Evolutionary conservation across 805 yeast species (phyloP).

Genomic region (Priceomyces melissophilus): DNA sequence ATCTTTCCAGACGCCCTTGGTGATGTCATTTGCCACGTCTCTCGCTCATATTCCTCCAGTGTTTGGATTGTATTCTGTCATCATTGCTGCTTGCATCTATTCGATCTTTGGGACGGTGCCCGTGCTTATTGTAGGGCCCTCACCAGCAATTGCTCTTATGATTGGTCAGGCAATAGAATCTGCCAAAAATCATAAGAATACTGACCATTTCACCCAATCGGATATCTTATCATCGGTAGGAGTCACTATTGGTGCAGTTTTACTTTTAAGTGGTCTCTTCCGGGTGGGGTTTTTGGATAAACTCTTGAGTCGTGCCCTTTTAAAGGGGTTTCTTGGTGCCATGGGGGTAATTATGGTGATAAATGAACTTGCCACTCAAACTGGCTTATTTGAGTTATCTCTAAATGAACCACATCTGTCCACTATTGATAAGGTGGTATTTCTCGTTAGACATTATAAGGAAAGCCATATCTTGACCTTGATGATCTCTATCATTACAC

Average conservation of each 20-base stretch:
- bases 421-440: constrained; percentile 18
- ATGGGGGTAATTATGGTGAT: constrained; percentile 81
- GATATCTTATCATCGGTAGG: constrained; percentile 63
- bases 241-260: constrained; percentile 63
- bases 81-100: constrained; percentile 76
- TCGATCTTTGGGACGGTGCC: constrained; percentile 82
- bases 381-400: constrained; percentile 23
- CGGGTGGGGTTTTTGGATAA: constrained; percentile 81
- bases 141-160: constrained; percentile 80
- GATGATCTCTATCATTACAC: constrained; percentile 18
- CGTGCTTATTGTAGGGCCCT: constrained; percentile 87
- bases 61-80: constrained; percentile 73
- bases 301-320: constrained; percentile 69
- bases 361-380: constrained; percentile 48
- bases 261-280: constrained; percentile 64
- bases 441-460: constrained; percentile 8
- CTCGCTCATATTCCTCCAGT: constrained; percentile 81
- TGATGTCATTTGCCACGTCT: constrained; percentile 77
- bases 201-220: constrained; percentile 40
- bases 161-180: constrained; percentile 72
- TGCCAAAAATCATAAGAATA: constrained; percentile 28
- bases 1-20: constrained; percentile 33
- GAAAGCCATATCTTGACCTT: constrained; percentile 14
- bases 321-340: constrained; percentile 82
- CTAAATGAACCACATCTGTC: constrained; percentile 18